Conservation (phyloP, 1,284 basidiomycete species). For the Papiliotrema flavescens region DNA sequence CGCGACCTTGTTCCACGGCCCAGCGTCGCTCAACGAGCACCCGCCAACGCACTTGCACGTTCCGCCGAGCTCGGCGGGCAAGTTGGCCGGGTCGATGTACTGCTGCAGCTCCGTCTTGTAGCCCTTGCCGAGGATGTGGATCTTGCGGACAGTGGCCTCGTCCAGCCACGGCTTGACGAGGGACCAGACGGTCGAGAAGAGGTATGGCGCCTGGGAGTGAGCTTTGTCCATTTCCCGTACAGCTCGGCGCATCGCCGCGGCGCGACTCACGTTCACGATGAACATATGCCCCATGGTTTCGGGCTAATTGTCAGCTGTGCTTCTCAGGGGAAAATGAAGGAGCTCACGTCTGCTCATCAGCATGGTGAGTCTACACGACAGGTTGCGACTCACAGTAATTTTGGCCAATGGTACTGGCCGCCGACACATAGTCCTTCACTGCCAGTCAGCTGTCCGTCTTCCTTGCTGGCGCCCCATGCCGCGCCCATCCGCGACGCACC, state of each 20-base stretch:
- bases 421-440: slow-evolving; percentile 86
- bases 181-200: slow-evolving; percentile 84
- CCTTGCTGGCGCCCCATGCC: background rate
- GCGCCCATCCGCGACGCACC: slow-evolving; percentile 37
- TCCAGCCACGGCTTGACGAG: slow-evolving; percentile 93
- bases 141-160: slow-evolving; percentile 89
- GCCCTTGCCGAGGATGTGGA: slow-evolving; percentile 68
- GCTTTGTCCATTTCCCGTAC: background rate
- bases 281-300: slow-evolving; percentile 95
- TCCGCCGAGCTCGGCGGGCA: slow-evolving; percentile 85
- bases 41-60: slow-evolving; percentile 72
- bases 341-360: slow-evolving; percentile 5
- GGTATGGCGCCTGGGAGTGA: slow-evolving; percentile 63
- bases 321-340: background rate
- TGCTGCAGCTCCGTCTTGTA: slow-evolving; percentile 65
- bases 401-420: slow-evolving; percentile 79
- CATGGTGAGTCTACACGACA: background rate
- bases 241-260: no score
- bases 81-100: slow-evolving; percentile 77
- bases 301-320: slow-evolving; percentile 53
- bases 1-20: slow-evolving; percentile 75
- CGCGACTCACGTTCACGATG: slow-evolving; percentile 73
- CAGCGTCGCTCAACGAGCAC: slow-evolving; percentile 84
- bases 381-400: slow-evolving; percentile 60
- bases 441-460: background rate